phyloP scores from a whole-genome alignment of 2,329 filamentous ascomycete genomes.

The Arthrobotrys conoides region DNA sequence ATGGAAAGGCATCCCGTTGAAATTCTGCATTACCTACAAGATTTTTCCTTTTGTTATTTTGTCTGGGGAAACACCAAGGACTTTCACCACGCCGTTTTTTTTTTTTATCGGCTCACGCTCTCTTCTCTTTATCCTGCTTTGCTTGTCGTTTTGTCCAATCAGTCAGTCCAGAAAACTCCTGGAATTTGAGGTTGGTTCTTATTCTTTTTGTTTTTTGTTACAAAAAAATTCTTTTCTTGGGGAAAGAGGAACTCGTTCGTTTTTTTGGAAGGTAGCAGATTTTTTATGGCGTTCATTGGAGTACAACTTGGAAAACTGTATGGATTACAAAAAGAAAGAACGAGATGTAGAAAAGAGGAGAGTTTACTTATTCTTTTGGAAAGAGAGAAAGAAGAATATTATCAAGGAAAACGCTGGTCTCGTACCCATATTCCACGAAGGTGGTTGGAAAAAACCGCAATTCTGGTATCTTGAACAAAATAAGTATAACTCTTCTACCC shows the following conservation, averaged over 20 bases:
- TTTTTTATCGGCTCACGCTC: conserved; percentile 20
- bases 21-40: conserved; percentile 44
- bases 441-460: not conserved
- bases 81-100: conserved; percentile 25
- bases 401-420: not conserved
- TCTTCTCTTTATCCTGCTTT: conserved; percentile 20
- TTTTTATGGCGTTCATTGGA: conserved; percentile 56
- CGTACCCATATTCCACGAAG: too few species aligned
- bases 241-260: conserved; percentile 56
- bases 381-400: conserved; percentile 6
- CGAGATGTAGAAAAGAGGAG: conserved; percentile 33
- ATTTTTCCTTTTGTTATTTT: conserved; percentile 35
- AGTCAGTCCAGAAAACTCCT: conserved; percentile 8
- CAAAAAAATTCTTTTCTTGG: conserved; percentile 9
- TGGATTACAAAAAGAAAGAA: conserved; percentile 39
- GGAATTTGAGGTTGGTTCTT: conserved; percentile 20
- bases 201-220: conserved; percentile 11
- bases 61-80: conserved; percentile 35
- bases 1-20: conserved; percentile 23
- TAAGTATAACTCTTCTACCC: conserved; percentile 41
- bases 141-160: conserved; percentile 33
- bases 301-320: conserved; percentile 23
- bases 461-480: conserved; percentile 7
- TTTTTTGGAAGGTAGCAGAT: conserved; percentile 53
- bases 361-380: conserved; percentile 32